Conservation (phyloP, 2,329 filamentous ascomycete species). For the Monilinia vaccinii-corymbosi region DNA sequence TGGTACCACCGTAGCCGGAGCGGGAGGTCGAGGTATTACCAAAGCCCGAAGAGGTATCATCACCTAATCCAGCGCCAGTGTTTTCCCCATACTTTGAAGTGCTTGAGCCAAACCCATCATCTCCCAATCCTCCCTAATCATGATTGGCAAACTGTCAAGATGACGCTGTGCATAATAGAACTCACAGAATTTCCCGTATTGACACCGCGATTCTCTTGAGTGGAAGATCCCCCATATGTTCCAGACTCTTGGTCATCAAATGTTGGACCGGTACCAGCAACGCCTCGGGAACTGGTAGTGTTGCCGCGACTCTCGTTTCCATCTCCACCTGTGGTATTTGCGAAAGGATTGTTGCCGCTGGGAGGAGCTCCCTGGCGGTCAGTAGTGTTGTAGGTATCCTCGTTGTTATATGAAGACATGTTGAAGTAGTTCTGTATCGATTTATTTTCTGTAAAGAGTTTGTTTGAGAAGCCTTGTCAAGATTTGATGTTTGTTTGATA, state of each 20-base stretch:
- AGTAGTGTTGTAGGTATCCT: constrained; percentile 8
- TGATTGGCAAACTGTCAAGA: constrained; percentile 12
- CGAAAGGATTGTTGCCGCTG: neutral
- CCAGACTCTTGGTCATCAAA: constrained; percentile 5
- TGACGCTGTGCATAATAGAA: neutral
- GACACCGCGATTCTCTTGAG: constrained; percentile 7
- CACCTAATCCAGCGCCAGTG: constrained; percentile 16
- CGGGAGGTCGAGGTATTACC: constrained; percentile 14
- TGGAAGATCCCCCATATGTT: constrained; percentile 5
- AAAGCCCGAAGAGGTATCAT: neutral
- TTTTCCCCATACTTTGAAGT: constrained; percentile 6
- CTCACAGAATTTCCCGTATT: constrained; percentile 22
- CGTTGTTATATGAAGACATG: constrained; percentile 29
- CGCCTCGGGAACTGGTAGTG: neutral
- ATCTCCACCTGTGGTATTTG: neutral
- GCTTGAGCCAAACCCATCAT: constrained; percentile 12
- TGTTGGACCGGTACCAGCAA: constrained; percentile 2
- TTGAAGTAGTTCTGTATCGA: constrained; percentile 11
- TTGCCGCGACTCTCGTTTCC: neutral
- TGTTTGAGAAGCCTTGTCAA: neutral
- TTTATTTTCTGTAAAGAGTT: neutral
- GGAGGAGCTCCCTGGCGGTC: constrained; percentile 7
- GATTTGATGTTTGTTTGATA: neutral
- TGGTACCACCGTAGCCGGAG: constrained; percentile 5
- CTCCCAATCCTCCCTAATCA: constrained; percentile 21